Conservation (phyloP, 2,329 filamentous ascomycete species). For the Corinectria fuckeliana region DNA sequence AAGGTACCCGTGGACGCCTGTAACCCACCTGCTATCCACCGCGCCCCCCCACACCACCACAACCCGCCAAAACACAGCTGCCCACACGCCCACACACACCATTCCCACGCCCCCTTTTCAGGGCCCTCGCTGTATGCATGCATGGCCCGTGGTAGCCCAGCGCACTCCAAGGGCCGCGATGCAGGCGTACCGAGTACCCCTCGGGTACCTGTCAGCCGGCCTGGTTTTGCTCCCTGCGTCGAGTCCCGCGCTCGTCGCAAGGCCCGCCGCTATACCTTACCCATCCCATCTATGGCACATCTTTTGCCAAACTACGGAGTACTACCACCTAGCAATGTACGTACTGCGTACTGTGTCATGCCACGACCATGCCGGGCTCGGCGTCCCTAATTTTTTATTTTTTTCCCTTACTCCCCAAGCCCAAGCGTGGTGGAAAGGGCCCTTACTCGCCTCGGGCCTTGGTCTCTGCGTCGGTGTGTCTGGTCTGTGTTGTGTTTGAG, state of each 20-base stretch:
- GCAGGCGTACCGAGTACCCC: conserved; percentile 8
- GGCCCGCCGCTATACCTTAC: conserved; percentile 29
- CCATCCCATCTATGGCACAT: conserved; percentile 25
- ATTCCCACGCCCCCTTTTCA: conserved; percentile 8
- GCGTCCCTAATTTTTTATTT: conserved; percentile 21
- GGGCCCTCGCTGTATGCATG: conserved; percentile 11
- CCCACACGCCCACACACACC: conserved; percentile 9
- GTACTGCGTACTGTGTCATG: conserved; percentile 26
- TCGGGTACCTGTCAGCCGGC: not conserved
- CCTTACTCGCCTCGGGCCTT: conserved; percentile 29
- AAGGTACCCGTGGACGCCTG: conserved; percentile 22
- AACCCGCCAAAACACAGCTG: conserved; percentile 15
- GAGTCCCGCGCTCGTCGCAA: conserved; percentile 6
- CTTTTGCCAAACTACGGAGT: no score
- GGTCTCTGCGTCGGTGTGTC: conserved; percentile 14
- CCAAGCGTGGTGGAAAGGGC: conserved; percentile 7
- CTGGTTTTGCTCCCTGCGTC: not conserved
- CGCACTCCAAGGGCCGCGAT: conserved; percentile 1
- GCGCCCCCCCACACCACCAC: conserved; percentile 12
- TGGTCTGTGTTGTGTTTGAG: conserved; percentile 22
- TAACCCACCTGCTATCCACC: conserved; percentile 17
- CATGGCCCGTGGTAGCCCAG: conserved; percentile 10
- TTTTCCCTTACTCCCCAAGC: conserved; percentile 16
- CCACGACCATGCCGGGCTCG: conserved; percentile 30
- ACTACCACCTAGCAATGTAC: not conserved